phyloP scores from a whole-genome alignment of 805 yeast species.

The Wickerhamiella alocasiicola region DNA sequence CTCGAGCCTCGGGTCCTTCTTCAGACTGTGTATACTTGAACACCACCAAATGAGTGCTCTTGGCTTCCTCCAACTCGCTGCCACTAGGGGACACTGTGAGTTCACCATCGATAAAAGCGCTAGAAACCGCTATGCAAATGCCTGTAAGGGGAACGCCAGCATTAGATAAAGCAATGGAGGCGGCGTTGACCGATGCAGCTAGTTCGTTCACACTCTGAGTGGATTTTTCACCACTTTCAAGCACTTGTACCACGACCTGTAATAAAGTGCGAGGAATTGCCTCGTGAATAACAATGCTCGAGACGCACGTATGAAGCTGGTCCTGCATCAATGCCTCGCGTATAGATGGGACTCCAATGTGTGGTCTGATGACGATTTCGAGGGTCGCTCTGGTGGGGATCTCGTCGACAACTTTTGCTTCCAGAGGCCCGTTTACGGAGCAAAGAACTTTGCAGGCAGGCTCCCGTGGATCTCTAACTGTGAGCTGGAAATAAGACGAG shows the following conservation, averaged over 20 bases:
- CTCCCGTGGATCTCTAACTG: not conserved
- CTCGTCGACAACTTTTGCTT: slow-evolving; percentile 72
- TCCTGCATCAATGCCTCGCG: slow-evolving; percentile 70
- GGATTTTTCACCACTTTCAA: slow-evolving; percentile 40
- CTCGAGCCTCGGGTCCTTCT: slow-evolving; percentile 35
- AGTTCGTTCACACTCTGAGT: slow-evolving; percentile 38
- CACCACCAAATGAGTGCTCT: slow-evolving; percentile 55
- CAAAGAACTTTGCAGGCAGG: slow-evolving; percentile 40
- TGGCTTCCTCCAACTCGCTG: slow-evolving; percentile 32
- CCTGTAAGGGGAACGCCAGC: slow-evolving; percentile 59
- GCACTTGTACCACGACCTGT: slow-evolving; percentile 54
- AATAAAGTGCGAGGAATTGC: slow-evolving; percentile 69
- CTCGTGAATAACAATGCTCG: slow-evolving; percentile 45
- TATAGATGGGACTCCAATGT: slow-evolving; percentile 55
- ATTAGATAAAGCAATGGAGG: slow-evolving; percentile 57
- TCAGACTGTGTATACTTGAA: slow-evolving; percentile 37
- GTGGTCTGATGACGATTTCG: slow-evolving; percentile 70
- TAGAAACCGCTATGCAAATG: slow-evolving; percentile 47
- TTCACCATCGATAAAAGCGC: slow-evolving; percentile 28
- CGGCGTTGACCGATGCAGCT: slow-evolving; percentile 59
- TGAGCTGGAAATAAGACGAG: slow-evolving; percentile 41
- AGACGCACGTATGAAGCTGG: slow-evolving; percentile 48
- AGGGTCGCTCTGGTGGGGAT: slow-evolving; percentile 64
- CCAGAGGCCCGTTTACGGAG: slow-evolving; percentile 86
- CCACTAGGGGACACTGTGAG: slow-evolving; percentile 34